A percentile compares a stretch with the other conserved stretches of the same genome.
These are phyloP conservation scores for Sporisorium scitamineum DNA, from an alignment of 1,284 basidiomycete genomes.

Conservation along the genomic window DNA sequence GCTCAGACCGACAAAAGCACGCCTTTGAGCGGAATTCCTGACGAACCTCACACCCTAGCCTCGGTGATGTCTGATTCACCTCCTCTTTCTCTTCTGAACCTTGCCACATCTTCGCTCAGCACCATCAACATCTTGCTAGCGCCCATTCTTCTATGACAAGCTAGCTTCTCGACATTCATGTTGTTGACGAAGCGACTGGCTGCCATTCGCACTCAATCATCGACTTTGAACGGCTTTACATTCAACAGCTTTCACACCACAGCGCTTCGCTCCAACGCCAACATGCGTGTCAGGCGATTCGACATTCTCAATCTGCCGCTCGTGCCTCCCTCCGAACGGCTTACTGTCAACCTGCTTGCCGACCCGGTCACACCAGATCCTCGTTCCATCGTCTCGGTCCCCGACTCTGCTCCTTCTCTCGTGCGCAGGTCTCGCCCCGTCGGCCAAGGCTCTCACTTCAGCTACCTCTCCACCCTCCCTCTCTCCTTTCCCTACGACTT, in stretches of 20 bases:
- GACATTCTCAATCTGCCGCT: slow-evolving; percentile 74
- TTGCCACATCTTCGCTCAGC: neutral
- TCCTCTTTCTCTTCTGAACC: neutral
- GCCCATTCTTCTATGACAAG: neutral
- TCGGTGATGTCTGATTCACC: too few relatives aligned
- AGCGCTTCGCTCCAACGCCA: neutral
- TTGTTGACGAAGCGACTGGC: slow-evolving; percentile 18
- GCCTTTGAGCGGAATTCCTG: slow-evolving; percentile 3
- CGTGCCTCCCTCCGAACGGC: slow-evolving; percentile 74
- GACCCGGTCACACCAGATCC: slow-evolving; percentile 75
- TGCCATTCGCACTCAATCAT: slow-evolving; percentile 16
- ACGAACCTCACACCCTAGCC: neutral
- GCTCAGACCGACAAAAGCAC: slow-evolving; percentile 7
- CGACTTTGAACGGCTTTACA: neutral
- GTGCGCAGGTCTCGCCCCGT: slow-evolving; percentile 78
- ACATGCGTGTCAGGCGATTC: slow-evolving; percentile 28
- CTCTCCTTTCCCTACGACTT: slow-evolving; percentile 87
- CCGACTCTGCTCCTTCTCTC: slow-evolving; percentile 61
- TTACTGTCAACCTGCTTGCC: slow-evolving; percentile 79
- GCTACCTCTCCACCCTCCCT: slow-evolving; percentile 84
- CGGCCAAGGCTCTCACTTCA: slow-evolving; percentile 79
- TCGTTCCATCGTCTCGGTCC: slow-evolving; percentile 73
- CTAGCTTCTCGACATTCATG: slow-evolving; percentile 15
- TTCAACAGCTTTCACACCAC: slow-evolving; percentile 11
- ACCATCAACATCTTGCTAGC: slow-evolving; percentile 3